These are phyloP conservation scores for Ganoderma lingzhi DNA, from an alignment of 1,284 basidiomycete species.

Conservation along the genomic window DNA sequence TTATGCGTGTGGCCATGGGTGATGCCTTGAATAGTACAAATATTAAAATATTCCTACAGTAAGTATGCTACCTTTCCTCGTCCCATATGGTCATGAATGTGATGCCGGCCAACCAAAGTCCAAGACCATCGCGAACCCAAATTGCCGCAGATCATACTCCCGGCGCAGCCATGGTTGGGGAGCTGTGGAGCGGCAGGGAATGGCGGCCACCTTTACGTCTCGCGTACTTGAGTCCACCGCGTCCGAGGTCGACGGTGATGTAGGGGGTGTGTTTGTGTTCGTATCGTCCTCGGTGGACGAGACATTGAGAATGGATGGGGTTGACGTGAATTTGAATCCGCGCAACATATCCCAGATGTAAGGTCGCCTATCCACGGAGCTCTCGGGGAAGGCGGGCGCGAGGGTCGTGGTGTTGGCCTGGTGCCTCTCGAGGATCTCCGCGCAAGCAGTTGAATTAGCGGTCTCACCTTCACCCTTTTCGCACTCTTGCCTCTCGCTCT, in stretches of 20 bases:
- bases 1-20: neutral
- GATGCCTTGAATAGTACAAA: slow-evolving; percentile 16
- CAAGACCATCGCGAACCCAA: slow-evolving; percentile 73
- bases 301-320: neutral
- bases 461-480: slow-evolving; percentile 39
- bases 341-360: slow-evolving; percentile 21
- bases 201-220: neutral
- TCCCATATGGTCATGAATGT: slow-evolving; percentile 16
- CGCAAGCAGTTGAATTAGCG: slow-evolving; percentile 4
- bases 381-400: neutral
- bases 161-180: slow-evolving; percentile 49
- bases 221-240: too few species aligned
- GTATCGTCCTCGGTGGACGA: neutral
- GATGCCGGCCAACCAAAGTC: slow-evolving; percentile 71
- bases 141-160: slow-evolving; percentile 75
- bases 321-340: slow-evolving; percentile 18
- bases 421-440: slow-evolving; percentile 5
- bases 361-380: neutral
- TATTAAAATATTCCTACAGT: slow-evolving; percentile 16
- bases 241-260: neutral
- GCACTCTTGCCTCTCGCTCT: slow-evolving; percentile 26
- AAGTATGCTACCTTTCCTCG: neutral
- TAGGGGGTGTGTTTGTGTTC: too few species aligned
- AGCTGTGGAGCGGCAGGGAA: neutral
- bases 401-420: neutral